Conservation (phyloP, 75 land plant genomes). For the Gnetum montanum region DNA sequence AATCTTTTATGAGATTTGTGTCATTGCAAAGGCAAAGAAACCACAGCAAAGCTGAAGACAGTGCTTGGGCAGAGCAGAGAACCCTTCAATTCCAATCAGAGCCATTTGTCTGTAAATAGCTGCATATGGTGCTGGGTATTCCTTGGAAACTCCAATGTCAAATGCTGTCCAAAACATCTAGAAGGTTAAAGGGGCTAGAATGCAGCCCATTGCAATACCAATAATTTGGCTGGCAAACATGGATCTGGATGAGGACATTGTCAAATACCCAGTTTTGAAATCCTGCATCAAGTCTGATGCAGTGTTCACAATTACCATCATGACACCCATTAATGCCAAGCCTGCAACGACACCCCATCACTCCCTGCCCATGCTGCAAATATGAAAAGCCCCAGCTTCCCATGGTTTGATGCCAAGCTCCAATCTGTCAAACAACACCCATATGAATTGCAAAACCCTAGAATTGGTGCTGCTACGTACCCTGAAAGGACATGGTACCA, state of each 20-base stretch:
- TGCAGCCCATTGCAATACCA: constrained; percentile 44
- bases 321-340: constrained; percentile 52
- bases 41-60: constrained; percentile 36
- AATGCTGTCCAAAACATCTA: constrained; percentile 52
- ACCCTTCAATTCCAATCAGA: constrained; percentile 43
- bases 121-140: constrained; percentile 43
- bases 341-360: constrained; percentile 43
- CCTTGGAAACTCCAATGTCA: constrained; percentile 13
- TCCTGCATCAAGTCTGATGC: constrained; percentile 64
- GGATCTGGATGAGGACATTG: constrained; percentile 46
- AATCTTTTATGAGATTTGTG: constrained; percentile 20
- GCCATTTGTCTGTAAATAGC: constrained; percentile 41
- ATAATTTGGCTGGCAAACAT: constrained; percentile 52
- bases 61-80: constrained; percentile 33
- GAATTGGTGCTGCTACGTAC: constrained; percentile 44
- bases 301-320: constrained; percentile 53
- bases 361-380: constrained; percentile 53
- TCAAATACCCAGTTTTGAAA: constrained; percentile 52
- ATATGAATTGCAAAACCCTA: constrained; percentile 58
- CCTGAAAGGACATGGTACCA: constrained; percentile 29
- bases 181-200: constrained; percentile 38
- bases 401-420: constrained; percentile 53
- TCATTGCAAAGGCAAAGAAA: constrained; percentile 23
- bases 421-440: constrained; percentile 63
- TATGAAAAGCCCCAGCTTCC: constrained; percentile 52